These are phyloP conservation scores for Aschersonia sp. DNA, from an alignment of 2,329 filamentous ascomycete species.

Conservation along the genomic window DNA sequence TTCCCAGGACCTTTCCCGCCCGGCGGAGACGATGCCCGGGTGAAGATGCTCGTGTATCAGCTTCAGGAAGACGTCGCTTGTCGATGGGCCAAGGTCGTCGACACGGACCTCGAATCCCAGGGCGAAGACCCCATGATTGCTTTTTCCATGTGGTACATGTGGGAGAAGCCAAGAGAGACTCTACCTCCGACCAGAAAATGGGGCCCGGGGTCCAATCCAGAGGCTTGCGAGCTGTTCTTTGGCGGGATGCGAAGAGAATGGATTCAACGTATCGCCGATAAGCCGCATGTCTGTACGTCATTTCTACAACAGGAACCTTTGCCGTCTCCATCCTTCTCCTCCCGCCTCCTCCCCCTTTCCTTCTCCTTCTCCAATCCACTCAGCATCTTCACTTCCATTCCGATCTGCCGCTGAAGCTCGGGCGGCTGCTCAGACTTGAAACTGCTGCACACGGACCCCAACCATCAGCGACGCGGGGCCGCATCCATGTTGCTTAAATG, in stretches of 20 bases:
- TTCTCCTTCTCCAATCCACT: background rate
- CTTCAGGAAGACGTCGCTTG: conserved; percentile 12
- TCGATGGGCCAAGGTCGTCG: conserved; percentile 21
- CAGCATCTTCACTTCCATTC: too few relatives aligned
- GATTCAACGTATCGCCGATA: conserved; percentile 14
- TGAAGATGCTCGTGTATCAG: conserved; percentile 8
- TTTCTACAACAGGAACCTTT: background rate
- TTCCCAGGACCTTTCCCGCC: conserved; percentile 13
- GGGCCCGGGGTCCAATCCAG: conserved; percentile 16
- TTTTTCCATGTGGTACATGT: conserved; percentile 22
- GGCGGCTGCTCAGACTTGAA: conserved; percentile 16
- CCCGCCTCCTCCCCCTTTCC: background rate
- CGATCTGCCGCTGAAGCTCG: background rate
- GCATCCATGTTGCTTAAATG: conserved; percentile 18
- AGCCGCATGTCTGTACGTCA: conserved; percentile 20
- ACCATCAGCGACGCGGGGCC: conserved; percentile 20
- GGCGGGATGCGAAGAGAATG: conserved; percentile 15
- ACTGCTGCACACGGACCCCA: conserved; percentile 21
- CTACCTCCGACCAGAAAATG: conserved; percentile 11
- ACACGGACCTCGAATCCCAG: conserved; percentile 14
- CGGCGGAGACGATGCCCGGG: conserved; percentile 8
- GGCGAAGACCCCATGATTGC: conserved; percentile 15
- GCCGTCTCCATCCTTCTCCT: background rate
- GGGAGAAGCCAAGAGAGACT: conserved; percentile 9
- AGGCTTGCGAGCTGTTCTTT: conserved; percentile 18